Evolutionary conservation across 768 basidiomycete species (phyloP).

Genomic region (Phaffia tasmanica): DNA sequence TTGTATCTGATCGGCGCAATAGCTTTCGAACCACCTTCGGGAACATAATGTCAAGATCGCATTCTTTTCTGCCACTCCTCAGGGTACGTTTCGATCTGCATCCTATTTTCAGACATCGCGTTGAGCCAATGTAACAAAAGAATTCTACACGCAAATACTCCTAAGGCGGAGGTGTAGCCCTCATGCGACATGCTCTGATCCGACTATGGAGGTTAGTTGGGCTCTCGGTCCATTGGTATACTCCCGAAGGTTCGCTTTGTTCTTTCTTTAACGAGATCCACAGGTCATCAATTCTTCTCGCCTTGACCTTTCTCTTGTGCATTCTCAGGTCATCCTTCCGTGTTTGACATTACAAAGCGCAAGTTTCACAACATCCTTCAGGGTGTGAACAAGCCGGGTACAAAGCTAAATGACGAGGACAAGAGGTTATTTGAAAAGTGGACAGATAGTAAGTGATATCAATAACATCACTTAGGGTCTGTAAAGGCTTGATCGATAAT

Average conservation of each 20-base stretch:
- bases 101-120: background rate
- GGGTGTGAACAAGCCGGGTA: constrained; percentile 61
- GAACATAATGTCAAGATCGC: constrained; percentile 79
- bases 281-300: constrained; percentile 40
- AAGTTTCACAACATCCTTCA: constrained; percentile 33
- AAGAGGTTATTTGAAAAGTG: constrained; percentile 59
- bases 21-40: constrained; percentile 71
- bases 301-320: background rate
- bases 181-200: constrained; percentile 93
- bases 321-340: constrained; percentile 65
- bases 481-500: background rate
- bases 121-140: too few species aligned
- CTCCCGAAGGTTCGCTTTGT: constrained; percentile 32
- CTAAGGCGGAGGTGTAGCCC: constrained; percentile 73
- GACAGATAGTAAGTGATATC: constrained; percentile 43
- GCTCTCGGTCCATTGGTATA: constrained; percentile 71
- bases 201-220: constrained; percentile 62
- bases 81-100: constrained; percentile 47
- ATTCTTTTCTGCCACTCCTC: constrained; percentile 91
- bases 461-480: background rate
- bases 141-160: background rate
- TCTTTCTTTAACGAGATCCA: constrained; percentile 23
- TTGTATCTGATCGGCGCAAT: constrained; percentile 52
- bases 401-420: constrained; percentile 65
- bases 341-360: constrained; percentile 69